A percentile compares a stretch with the other conserved stretches of the same genome.
Conservation (phyloP, 441 rosid species). For the Gossypium schwendimanii region DNA sequence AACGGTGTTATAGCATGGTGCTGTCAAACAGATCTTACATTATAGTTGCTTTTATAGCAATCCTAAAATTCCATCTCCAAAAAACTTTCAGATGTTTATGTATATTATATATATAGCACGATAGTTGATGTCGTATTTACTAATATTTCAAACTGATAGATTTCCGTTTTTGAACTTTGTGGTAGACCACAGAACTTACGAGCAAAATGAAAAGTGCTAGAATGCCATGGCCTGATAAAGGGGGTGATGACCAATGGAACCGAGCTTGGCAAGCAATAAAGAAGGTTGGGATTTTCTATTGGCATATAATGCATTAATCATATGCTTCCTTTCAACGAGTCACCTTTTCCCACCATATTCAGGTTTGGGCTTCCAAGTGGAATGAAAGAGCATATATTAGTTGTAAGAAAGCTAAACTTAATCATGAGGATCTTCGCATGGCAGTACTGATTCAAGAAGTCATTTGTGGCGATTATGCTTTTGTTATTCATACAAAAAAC, state of each 20-base stretch:
- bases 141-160: constrained; percentile 1
- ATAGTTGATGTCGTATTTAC: neutral
- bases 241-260: constrained; percentile 51
- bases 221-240: constrained; percentile 62
- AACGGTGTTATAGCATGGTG: constrained; percentile 2
- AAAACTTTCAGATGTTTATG: neutral
- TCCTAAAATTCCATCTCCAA: neutral
- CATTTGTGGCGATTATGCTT: constrained; percentile 70
- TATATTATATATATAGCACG: neutral
- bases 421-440: constrained; percentile 58
- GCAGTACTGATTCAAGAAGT: constrained; percentile 73
- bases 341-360: neutral
- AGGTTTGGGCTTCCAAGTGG: constrained; percentile 97
- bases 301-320: neutral
- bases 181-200: constrained; percentile 54
- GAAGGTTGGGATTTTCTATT: constrained; percentile 35
- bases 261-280: constrained; percentile 73
- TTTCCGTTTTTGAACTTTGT: constrained; percentile 19
- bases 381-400: constrained; percentile 72
- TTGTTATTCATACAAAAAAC: constrained; percentile 79
- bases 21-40: neutral
- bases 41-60: neutral
- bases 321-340: neutral
- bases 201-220: constrained; percentile 52
- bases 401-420: constrained; percentile 51